phyloP scores from a whole-genome alignment of 73 alveolate species.

The Tetrahymena borealis region DNA sequence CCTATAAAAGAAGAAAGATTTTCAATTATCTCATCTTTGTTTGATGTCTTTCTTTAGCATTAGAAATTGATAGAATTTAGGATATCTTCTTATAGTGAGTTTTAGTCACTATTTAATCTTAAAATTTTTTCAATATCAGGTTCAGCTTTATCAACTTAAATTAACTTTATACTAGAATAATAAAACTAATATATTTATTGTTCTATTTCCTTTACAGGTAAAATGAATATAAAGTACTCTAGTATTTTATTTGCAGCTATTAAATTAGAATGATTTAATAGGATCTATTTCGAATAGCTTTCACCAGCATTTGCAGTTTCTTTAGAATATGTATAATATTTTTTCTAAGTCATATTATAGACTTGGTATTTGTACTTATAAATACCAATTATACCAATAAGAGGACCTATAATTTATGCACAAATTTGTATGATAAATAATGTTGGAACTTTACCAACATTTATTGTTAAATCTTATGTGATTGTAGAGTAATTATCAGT shows the following conservation, averaged over 20 bases:
- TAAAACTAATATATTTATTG: no score
- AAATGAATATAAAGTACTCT: neutral
- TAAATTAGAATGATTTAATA: neutral
- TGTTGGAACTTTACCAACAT: neutral
- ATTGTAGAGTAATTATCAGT: neutral
- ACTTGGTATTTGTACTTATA: neutral
- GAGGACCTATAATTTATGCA: neutral
- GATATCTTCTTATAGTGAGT: no score
- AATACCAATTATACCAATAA: neutral
- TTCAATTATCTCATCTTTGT: no score
- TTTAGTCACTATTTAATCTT: no score
- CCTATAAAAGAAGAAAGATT: no score
- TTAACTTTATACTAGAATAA: no score
- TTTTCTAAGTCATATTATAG: neutral
- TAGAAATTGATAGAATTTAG: no score
- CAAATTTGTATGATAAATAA: neutral
- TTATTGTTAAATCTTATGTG: neutral
- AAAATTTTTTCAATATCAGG: no score
- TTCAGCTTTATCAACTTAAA: no score
- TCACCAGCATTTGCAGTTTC: neutral
- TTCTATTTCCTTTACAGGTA: neutral
- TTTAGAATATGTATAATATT: neutral
- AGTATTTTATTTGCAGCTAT: neutral
- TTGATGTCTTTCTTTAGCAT: no score
- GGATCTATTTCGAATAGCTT: neutral